These are phyloP conservation scores for Pseudogymnoascus sp. DNA, from an alignment of 2,329 filamentous ascomycete genomes.

Conservation along the genomic window DNA sequence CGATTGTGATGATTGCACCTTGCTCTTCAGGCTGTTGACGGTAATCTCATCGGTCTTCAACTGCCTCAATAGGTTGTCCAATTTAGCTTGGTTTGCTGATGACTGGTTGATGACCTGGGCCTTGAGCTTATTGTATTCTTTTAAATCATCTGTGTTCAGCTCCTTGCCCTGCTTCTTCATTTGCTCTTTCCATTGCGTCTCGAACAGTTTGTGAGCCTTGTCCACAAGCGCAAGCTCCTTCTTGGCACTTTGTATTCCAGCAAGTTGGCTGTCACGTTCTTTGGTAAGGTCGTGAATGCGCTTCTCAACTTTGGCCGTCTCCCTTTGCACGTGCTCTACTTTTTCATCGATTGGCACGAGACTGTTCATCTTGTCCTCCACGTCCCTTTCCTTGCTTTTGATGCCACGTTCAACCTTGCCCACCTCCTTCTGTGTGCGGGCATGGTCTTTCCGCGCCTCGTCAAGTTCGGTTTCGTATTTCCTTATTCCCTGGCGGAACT, in stretches of 20 bases:
- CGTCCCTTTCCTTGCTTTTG: conserved; percentile 74
- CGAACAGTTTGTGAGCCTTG: conserved; percentile 82
- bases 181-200: conserved; percentile 76
- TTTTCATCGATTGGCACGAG: conserved; percentile 90
- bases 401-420: conserved; percentile 78
- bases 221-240: conserved; percentile 79
- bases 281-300: conserved; percentile 65
- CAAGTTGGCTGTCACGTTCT: conserved; percentile 66
- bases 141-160: conserved; percentile 76
- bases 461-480: conserved; percentile 76
- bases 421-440: conserved; percentile 67
- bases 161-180: conserved; percentile 82
- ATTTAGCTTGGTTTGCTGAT: conserved; percentile 70
- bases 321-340: conserved; percentile 67
- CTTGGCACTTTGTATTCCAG: conserved; percentile 63
- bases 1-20: conserved; percentile 71
- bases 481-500: conserved; percentile 80
- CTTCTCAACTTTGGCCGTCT: conserved; percentile 59
- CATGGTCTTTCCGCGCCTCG: conserved; percentile 74
- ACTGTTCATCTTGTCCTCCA: conserved; percentile 78
- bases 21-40: conserved; percentile 80
- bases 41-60: conserved; percentile 88
- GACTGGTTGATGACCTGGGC: conserved; percentile 79
- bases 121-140: conserved; percentile 79
- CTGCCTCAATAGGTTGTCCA: conserved; percentile 82